Evolutionary conservation across 208 protist genomes (phyloP).

Genomic region (Herpetomonas muscarum): DNA sequence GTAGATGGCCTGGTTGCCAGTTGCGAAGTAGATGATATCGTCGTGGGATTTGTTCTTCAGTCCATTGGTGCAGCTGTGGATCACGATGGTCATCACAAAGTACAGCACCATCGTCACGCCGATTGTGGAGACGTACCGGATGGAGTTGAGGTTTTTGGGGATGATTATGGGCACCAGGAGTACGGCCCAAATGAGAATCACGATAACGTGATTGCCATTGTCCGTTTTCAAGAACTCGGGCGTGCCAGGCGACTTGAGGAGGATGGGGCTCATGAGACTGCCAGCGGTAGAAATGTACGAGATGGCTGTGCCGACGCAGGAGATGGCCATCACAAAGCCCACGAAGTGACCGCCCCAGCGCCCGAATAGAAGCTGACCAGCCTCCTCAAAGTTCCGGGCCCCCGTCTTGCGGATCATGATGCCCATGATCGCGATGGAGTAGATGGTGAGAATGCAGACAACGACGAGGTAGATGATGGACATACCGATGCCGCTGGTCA

Average conservation of each 20-base stretch:
- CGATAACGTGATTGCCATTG: slow-evolving; percentile 32
- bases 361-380: slow-evolving; percentile 50
- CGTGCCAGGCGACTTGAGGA: slow-evolving; percentile 11
- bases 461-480: slow-evolving; percentile 55
- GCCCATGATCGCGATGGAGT: slow-evolving; percentile 52
- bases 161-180: slow-evolving; percentile 65
- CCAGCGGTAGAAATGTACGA: slow-evolving; percentile 50
- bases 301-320: slow-evolving; percentile 49
- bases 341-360: slow-evolving; percentile 45
- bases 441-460: slow-evolving; percentile 46
- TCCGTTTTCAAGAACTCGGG: slow-evolving; percentile 30
- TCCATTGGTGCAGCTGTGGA: slow-evolving; percentile 33
- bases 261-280: slow-evolving; percentile 29
- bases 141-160: slow-evolving; percentile 65
- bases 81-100: slow-evolving; percentile 50
- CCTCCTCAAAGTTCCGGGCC: slow-evolving; percentile 32
- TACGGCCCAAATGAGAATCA: slow-evolving; percentile 29
- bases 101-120: slow-evolving; percentile 44
- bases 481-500: slow-evolving; percentile 44
- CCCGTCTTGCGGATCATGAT: slow-evolving; percentile 43
- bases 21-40: slow-evolving; percentile 24
- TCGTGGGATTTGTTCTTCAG: slow-evolving; percentile 23
- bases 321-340: slow-evolving; percentile 36
- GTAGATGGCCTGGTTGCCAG: slow-evolving; percentile 24
- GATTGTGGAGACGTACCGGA: slow-evolving; percentile 57